phyloP scores from a whole-genome alignment of 192 early-diverging fungal species.

The Phlyctochytrium planicorne region DNA sequence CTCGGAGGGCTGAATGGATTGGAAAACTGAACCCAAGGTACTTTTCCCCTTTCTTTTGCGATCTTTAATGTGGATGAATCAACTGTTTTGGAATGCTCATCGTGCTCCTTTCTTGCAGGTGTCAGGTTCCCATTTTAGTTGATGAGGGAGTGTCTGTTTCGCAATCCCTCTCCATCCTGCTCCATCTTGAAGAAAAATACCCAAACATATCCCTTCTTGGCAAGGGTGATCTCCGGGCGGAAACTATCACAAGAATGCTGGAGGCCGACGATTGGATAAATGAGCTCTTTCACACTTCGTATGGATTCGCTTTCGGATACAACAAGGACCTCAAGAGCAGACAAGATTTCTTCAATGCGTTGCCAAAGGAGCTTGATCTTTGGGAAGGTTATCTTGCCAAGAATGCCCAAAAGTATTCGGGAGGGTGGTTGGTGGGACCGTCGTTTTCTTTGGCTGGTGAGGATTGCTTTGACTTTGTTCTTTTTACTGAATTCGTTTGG shows the following conservation, averaged over 20 bases:
- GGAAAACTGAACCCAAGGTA: not conserved
- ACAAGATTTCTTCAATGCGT: not conserved
- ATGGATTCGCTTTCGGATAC: not conserved
- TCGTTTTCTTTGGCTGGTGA: no score
- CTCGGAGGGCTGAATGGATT: not conserved
- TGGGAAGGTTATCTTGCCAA: not conserved
- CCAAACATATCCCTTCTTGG: not conserved
- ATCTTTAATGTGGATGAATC: no score
- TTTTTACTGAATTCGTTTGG: not conserved
- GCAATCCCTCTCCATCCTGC: not conserved
- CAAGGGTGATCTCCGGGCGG: not conserved
- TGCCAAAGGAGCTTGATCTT: not conserved
- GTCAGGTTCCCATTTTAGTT: constrained; percentile 2
- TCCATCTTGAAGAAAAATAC: constrained; percentile 5
- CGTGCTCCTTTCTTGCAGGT: no score
- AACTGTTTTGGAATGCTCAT: no score
- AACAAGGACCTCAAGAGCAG: not conserved
- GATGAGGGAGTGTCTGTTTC: not conserved
- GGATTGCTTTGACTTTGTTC: not conserved
- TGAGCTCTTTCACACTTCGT: not conserved
- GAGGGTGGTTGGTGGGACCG: no score
- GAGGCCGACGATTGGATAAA: constrained; percentile 4
- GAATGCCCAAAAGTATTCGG: not conserved
- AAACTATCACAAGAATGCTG: not conserved
- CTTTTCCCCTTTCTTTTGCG: no score